Base-by-base conservation (phyloP, 108 stramenopile species). In the Skeletonema tropicum region DNA sequence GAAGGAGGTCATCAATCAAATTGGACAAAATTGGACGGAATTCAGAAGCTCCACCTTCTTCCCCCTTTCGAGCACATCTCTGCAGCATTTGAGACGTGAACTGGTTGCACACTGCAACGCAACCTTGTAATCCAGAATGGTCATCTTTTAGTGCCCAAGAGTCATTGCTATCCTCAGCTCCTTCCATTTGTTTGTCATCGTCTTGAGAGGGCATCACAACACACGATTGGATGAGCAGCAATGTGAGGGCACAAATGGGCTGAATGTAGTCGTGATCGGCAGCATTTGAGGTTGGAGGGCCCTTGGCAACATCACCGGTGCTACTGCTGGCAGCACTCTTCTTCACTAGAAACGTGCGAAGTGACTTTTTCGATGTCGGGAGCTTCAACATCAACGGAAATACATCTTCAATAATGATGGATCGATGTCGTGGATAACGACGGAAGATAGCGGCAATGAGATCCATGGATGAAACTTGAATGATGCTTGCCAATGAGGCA, bases 361-460 rank as follows among this genome's bases (percentile, higher is more conserved):
- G 72, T 35, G 87, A 79, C 68, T 85, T 76, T 82, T 94, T 96
- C 10, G 84, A 88, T 2, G 89, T 83, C 13, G 97, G 96, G 42
- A 98, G 66, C 76, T 93, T 92, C 41, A 93, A 83, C 86, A 97
- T 80, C 69, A 96, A 35, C 0, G 95, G 94, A 62, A 96, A 96
- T 17, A 98, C 60, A 76, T 98, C 97, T 84, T 97, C 96, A 45
- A 97, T 36, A 57, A 98, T 93, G 46, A 93, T 86, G 32, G 88
- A 71, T 19, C 97, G 93, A 69, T 93, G 89, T 9, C 75, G 65
- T 31, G 88, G 86, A 85, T 94, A 87, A 1, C 75, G 75, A 58
- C 88, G 84, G 83, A 93, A 94, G 17, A 94, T 89, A 17, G 86
- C 74, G 6, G 90, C 91, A 21, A 93, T 69, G 13, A 94, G 64